Evolutionary conservation across 2,329 filamentous ascomycete genomes (phyloP), one percentile per base, ranked within the genome.

Genomic region (Nannizzia gypsea): DNA sequence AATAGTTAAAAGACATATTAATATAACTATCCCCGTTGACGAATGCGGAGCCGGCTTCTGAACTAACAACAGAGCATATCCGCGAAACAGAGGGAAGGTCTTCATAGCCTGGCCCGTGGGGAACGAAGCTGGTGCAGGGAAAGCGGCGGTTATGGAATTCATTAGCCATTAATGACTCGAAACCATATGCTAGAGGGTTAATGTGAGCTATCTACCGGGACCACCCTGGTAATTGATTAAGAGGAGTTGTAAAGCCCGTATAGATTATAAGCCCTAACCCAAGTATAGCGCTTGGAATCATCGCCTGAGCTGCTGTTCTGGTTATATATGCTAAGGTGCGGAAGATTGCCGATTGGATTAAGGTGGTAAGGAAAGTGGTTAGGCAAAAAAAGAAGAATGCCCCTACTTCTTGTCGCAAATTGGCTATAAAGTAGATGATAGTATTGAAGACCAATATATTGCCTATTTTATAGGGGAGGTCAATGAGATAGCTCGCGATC

Each of bases 271-370:
- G 62, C 48, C 66, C 71, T 24, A 74, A 65, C 59, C 74, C 72
- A 56, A 83, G 69, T 48, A 83, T 72, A 11, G 78, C 78, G 5
- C 80, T 77, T 1, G 80, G 80, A 1, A 80, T 79, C 70, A 83
- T 71, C 34, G 81, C 81, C 66, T 83, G 80, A 0, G 69, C 93
- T 87, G 61, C 93, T 92, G 87, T 88, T 56, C 87, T 80, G 3
- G 89, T 90, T 1, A 85, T 75, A 0, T 87, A 85, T n/a, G 82
- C 89, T 64, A 95, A 89, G 6, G 83, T 86, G 56, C 89, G 83
- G 81, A 93, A 93, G 63, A 91, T 80, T 85, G 90, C 90, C 54
- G 86, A 90, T 87, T 93, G 92, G 64, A 82, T 79, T 67, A 95
- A 66, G 0, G 88, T 88, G 0, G 83, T 84, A 61, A 81, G 70